These are phyloP conservation scores for Corchorus olitorius DNA, from an alignment of 345 rosid species.

Conservation along the genomic window DNA sequence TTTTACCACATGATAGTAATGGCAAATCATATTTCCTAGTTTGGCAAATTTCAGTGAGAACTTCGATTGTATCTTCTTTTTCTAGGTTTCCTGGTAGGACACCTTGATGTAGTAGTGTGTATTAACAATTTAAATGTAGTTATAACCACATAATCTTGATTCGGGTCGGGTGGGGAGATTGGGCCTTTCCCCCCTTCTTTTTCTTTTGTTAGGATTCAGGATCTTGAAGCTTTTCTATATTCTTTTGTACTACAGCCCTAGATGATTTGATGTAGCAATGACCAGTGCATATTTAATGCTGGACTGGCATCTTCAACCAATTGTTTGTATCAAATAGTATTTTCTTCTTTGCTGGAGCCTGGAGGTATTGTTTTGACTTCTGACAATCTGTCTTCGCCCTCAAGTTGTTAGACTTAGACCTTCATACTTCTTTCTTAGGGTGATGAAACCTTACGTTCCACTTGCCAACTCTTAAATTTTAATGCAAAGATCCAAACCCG, in stretches of 20 bases:
- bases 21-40: conserved; percentile 4
- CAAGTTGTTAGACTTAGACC: neutral
- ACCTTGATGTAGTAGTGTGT: conserved; percentile 39
- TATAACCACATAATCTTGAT: conserved; percentile 18
- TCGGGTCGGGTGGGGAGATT: conserved; percentile 18
- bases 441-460: too few species aligned
- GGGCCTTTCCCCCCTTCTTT: conserved; percentile 12
- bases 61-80: conserved; percentile 27
- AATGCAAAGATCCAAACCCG: too few species aligned
- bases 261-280: conserved; percentile 39
- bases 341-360: conserved; percentile 14
- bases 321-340: conserved; percentile 39
- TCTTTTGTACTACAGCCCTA: neutral
- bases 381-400: neutral
- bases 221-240: conserved; percentile 1
- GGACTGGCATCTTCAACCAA: conserved; percentile 21
- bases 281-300: conserved; percentile 28
- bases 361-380: conserved; percentile 13
- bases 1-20: conserved; percentile 58
- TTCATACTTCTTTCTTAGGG: too few species aligned
- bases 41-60: conserved; percentile 11
- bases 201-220: conserved; percentile 31
- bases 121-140: conserved; percentile 35
- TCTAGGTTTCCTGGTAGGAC: conserved; percentile 40
- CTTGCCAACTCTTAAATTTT: too few species aligned